Base-by-base conservation (phyloP, 2,329 filamentous ascomycete genomes). In the Xylaria sp. region DNA sequence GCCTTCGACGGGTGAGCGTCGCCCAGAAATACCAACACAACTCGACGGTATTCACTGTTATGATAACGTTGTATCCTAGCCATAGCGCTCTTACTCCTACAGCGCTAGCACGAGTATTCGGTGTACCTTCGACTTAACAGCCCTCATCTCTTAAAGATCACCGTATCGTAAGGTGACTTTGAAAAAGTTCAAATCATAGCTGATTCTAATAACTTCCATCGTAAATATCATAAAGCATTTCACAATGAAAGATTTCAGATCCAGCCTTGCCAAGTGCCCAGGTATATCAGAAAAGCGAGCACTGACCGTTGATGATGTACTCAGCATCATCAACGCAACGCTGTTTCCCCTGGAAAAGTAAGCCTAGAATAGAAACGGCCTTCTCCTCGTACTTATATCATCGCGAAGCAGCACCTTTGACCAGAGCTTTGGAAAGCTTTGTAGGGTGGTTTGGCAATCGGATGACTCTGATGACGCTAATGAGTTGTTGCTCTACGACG, bases 51-150 rank as follows among this genome's bases (percentile, higher is more conserved):
- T 54, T 74, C 77, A 13, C 68, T 78, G 2, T 68, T 78, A n/a
- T 71, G 74, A 54, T 77, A 76, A 76, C 77, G 44, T 65, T 79
- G 15, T 78, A 79, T 38, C 22, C 61, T 15, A 79, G 74, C 54
- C 77, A 79, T 59, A 70, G 74, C 44, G 74, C 78, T 20, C 71
- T 79, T 79, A 5, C 71, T 79, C 29, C 73, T 79, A 11, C 77
- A 79, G 39, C 72, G 76, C 20, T 79, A 77, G 76, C 71, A 74
- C 36, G 76, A 79, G 61, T 79, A 78, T 63, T 73, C 70, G 27
- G 71, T 71, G 42, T 78, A 76, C 59, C 76, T 77, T n/a, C 75
- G 74, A 13, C 69, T 79, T 5, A 73, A 71, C 38, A 76, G 76
- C 9, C 75, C 76, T 15, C 69, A 76, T 68, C 69, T 77, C 20